These are phyloP conservation scores for Sicyos edulis DNA, from an alignment of 306 rosid species.

Conservation along the genomic window DNA sequence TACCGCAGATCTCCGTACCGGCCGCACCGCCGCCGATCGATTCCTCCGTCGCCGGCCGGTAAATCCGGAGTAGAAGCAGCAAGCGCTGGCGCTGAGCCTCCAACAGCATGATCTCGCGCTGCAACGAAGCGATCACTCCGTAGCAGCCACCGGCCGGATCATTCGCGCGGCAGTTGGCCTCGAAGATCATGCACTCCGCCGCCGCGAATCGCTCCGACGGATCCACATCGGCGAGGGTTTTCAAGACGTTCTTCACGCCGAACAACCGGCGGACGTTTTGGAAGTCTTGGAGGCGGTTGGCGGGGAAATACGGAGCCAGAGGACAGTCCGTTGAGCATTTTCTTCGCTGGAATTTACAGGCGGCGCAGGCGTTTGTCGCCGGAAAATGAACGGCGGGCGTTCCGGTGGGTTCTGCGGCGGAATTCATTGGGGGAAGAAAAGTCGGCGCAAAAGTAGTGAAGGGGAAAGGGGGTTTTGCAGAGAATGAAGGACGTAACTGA, in stretches of 20 bases:
- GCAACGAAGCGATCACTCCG: neutral
- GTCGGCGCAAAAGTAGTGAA: neutral
- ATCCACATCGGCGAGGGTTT: neutral
- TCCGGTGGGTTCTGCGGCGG: neutral
- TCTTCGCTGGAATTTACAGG: conserved; percentile 16
- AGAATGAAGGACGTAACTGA: neutral
- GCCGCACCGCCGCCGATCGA: neutral
- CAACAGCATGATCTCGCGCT: neutral
- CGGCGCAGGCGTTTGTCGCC: neutral
- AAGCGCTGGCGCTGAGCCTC: neutral
- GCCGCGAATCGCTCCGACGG: neutral
- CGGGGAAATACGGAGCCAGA: conserved; percentile 13
- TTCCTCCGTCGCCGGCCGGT: neutral
- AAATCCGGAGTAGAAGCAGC: neutral
- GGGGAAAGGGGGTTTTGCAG: neutral
- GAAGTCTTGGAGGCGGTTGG: neutral
- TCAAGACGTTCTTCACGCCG: conserved; percentile 12
- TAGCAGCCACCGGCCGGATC: conserved; percentile 14
- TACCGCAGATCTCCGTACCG: too few relatives aligned
- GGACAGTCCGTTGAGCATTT: conserved; percentile 5
- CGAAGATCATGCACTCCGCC: neutral
- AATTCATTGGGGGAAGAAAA: neutral
- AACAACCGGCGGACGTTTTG: conserved; percentile 6
- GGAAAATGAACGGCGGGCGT: neutral
- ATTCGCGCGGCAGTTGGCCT: neutral